These are phyloP conservation scores for Hibiscus trionum DNA, from an alignment of 345 rosid genomes.

Conservation along the genomic window DNA sequence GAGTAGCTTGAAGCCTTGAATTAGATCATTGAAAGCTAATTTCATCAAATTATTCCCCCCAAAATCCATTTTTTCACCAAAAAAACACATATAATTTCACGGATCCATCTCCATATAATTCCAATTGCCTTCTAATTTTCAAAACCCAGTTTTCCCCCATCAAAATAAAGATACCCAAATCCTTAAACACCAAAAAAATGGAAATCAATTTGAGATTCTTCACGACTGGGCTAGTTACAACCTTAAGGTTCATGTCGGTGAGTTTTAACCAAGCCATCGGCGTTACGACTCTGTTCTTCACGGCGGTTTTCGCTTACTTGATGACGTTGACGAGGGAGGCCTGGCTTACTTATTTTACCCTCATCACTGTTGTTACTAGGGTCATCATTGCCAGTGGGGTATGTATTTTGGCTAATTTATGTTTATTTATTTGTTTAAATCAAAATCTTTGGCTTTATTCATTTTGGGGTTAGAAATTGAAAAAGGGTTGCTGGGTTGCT, in stretches of 20 bases:
- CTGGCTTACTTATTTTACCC: not conserved
- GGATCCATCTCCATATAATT: not conserved
- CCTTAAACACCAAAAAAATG: constrained; percentile 26
- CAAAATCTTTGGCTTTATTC: no score
- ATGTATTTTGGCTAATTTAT: constrained; percentile 7
- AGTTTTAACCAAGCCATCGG: constrained; percentile 92
- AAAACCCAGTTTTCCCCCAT: not conserved
- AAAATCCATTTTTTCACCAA: no score
- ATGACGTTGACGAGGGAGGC: not conserved
- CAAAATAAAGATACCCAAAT: no score
- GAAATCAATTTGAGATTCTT: constrained; percentile 43
- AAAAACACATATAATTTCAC: not conserved
- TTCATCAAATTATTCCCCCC: not conserved
- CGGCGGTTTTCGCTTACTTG: not conserved
- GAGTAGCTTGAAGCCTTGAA: no score
- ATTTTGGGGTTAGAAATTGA: no score
- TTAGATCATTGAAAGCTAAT: no score
- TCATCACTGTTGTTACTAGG: not conserved
- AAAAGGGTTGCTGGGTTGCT: no score
- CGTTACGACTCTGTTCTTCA: constrained; percentile 68
- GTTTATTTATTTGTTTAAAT: no score
- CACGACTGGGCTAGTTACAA: constrained; percentile 88
- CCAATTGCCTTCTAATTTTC: not conserved
- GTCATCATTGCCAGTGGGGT: constrained; percentile 50
- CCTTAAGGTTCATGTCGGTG: constrained; percentile 76